Evolutionary conservation across 2,329 filamentous ascomycete genomes (phyloP).

Genomic region (Apiospora phragmitis): DNA sequence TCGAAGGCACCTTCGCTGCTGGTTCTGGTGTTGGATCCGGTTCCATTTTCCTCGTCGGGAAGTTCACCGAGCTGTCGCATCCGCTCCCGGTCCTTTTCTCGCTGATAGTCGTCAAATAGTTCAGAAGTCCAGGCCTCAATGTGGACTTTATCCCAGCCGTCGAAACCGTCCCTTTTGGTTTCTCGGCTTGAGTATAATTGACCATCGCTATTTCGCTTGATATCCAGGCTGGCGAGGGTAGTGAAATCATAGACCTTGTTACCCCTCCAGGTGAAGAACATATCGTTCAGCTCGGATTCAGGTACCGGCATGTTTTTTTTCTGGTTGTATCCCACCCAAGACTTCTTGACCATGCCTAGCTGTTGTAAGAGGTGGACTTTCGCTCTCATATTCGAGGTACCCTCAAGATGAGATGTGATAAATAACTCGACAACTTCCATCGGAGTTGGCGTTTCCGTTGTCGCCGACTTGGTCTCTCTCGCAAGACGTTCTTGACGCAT

Average conservation of each 20-base stretch:
- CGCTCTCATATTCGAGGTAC: constrained; percentile 61
- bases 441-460: not conserved
- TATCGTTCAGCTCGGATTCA: constrained; percentile 45
- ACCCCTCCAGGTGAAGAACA: constrained; percentile 80
- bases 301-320: constrained; percentile 41
- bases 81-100: constrained; percentile 49
- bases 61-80: constrained; percentile 42
- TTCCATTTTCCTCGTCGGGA: constrained; percentile 30
- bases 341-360: constrained; percentile 65
- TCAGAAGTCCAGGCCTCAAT: constrained; percentile 77
- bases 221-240: constrained; percentile 67
- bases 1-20: constrained; percentile 24
- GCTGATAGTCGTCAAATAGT: constrained; percentile 51
- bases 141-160: constrained; percentile 61
- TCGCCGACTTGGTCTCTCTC: constrained; percentile 19
- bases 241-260: constrained; percentile 74
- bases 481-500: constrained; percentile 26
- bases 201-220: constrained; percentile 48
- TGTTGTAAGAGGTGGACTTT: constrained; percentile 67
- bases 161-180: constrained; percentile 40
- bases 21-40: constrained; percentile 21
- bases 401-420: constrained; percentile 66
- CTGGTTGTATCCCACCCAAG: constrained; percentile 67
- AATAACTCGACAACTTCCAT: constrained; percentile 52
- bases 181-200: constrained; percentile 39